Conservation (phyloP, 2,329 filamentous ascomycete genomes). For the Aureobasidium zeae region DNA sequence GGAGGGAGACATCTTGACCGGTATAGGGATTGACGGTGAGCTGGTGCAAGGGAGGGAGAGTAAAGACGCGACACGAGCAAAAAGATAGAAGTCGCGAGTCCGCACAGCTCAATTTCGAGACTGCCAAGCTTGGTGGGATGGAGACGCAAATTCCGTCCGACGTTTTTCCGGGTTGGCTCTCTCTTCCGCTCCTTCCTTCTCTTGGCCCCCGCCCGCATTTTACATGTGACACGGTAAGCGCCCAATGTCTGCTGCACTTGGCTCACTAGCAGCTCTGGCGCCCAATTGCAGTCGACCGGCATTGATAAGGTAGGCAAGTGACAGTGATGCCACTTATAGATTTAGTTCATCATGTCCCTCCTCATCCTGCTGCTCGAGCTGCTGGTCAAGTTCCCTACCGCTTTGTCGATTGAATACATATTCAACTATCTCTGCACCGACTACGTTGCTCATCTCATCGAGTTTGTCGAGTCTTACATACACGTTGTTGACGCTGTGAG, state of each 20-base stretch:
- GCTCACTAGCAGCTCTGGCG: not conserved
- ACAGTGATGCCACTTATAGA: not conserved
- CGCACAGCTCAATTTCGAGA: not conserved
- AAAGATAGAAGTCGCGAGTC: slow-evolving; percentile 1
- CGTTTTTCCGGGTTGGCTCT: slow-evolving; percentile 2
- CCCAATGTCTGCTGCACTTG: not conserved
- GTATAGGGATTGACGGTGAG: slow-evolving; percentile 17
- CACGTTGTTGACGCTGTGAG: slow-evolving; percentile 23
- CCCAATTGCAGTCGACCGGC: not conserved
- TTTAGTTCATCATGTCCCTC: slow-evolving; percentile 10
- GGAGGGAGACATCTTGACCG: slow-evolving; percentile 78
- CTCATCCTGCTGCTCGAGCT: slow-evolving; percentile 12
- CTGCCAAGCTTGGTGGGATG: slow-evolving; percentile 1
- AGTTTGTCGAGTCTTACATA: slow-evolving; percentile 24
- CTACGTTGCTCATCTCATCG: slow-evolving; percentile 23
- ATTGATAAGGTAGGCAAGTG: too few relatives aligned
- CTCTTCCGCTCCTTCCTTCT: too few relatives aligned
- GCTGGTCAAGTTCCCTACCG: slow-evolving; percentile 17
- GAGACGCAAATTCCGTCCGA: not conserved
- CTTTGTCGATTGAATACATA: slow-evolving; percentile 17
- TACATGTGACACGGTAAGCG: slow-evolving; percentile 11
- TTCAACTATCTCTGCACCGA: slow-evolving; percentile 20
- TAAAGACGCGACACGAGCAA: slow-evolving; percentile 2
- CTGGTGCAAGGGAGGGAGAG: slow-evolving; percentile 17
- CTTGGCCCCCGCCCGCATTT: too few relatives aligned